These are phyloP conservation scores for Fusarium transvaalense DNA, from an alignment of 2,329 filamentous ascomycete species.

Conservation along the genomic window DNA sequence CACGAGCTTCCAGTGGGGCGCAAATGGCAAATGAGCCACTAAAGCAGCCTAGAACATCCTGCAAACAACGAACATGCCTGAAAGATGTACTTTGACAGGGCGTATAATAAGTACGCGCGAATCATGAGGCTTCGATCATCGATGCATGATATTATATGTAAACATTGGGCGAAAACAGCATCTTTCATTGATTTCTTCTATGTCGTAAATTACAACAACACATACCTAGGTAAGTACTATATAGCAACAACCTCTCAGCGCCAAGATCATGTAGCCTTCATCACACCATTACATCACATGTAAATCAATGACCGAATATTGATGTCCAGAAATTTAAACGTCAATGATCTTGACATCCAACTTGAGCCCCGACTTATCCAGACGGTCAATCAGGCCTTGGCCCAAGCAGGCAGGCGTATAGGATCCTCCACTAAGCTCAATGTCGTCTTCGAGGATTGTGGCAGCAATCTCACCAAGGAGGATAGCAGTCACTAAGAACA, in stretches of 20 bases:
- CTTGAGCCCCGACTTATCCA: slow-evolving; percentile 72
- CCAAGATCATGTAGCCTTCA: background rate
- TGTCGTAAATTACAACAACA: background rate
- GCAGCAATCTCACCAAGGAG: slow-evolving; percentile 74
- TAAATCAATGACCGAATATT: background rate
- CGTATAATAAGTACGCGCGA: background rate
- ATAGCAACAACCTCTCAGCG: background rate
- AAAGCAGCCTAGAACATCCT: slow-evolving; percentile 2
- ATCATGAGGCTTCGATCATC: slow-evolving; percentile 7
- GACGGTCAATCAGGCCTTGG: slow-evolving; percentile 72
- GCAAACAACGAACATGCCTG: slow-evolving; percentile 15
- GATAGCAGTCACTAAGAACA: slow-evolving; percentile 70
- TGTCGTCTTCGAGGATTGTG: slow-evolving; percentile 73
- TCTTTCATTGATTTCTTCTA: background rate
- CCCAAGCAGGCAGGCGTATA: slow-evolving; percentile 80
- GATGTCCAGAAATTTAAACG: slow-evolving; percentile 9
- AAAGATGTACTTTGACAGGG: background rate
- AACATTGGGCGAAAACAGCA: background rate
- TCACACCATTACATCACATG: slow-evolving; percentile 16
- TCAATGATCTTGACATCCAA: slow-evolving; percentile 65
- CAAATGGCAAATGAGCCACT: slow-evolving; percentile 1
- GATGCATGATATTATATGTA: background rate
- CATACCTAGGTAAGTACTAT: too few relatives aligned
- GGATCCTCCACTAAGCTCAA: slow-evolving; percentile 72
- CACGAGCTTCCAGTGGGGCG: slow-evolving; percentile 16